These are phyloP conservation scores for Tulasnella sp. DNA, from an alignment of 768 basidiomycete genomes.

Conservation along the genomic window DNA sequence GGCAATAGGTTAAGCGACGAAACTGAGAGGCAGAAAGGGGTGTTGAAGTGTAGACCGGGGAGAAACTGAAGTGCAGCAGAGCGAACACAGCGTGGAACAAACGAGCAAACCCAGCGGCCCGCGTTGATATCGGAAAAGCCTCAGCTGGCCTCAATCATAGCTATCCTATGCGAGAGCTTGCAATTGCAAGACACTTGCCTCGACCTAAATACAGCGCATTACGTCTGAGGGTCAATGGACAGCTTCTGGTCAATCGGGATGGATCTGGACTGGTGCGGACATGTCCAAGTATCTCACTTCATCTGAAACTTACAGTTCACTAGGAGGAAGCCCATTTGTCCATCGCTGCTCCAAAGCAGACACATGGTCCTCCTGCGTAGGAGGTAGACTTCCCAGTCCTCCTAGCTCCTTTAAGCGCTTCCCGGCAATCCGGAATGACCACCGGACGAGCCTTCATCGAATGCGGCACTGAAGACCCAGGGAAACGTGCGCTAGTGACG, in stretches of 20 bases:
- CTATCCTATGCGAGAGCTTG: too few relatives aligned
- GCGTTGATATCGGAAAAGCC: neutral
- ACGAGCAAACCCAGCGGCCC: neutral
- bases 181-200: neutral
- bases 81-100: conserved; percentile 4
- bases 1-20: neutral
- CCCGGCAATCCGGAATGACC: neutral
- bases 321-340: neutral
- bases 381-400: neutral
- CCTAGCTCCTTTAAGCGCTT: conserved; percentile 6
- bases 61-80: neutral
- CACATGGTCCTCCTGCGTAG: neutral
- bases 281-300: conserved; percentile 1
- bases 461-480: neutral
- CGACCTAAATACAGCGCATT: neutral
- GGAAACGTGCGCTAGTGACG: neutral
- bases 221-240: neutral
- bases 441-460: neutral
- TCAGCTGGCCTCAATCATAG: too few relatives aligned
- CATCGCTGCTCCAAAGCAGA: neutral
- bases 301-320: neutral
- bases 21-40: neutral
- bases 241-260: neutral
- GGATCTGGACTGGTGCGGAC: neutral
- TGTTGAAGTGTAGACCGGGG: neutral